Evolutionary conservation across 2,329 filamentous ascomycete species (phyloP), one percentile per base, ranked within the genome.

Genomic region (Macrophomina pseudophaseolina): DNA sequence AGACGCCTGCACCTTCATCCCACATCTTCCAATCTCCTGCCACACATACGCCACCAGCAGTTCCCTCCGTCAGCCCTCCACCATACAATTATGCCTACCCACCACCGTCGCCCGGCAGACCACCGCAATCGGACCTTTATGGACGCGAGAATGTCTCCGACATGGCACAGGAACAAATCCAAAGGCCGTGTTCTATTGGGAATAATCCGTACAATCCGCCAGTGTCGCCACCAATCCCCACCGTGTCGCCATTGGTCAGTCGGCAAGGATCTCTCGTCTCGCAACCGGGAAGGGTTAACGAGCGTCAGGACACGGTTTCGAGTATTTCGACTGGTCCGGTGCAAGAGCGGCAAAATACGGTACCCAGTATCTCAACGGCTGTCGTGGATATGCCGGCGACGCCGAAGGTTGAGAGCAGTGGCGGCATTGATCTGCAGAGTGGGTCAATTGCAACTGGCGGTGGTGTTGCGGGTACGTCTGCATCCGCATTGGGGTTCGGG

Each of bases 401-500:
- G 14, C 40, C 56, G 12, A 46, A 54, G 18, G 51, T 28, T 9
- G 51, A 35, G 16, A 32, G 5, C 5, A 44, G 42, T n/a, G 42
- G 42, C 12, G 5, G 8, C 16, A 5, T 44, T 44, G 11, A 44
- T 14, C 42, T 44, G 23, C n/a, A 49, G 49, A 16, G 28, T 16
- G n/a, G 54, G 14, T 18, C 53, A 12, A 35, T 11, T 9, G 54
- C 16, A n/a, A 54, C 8, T 18, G 49, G 3, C 9, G 49, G 28
- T 23, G 32, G 38, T 32, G 8, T 11, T 14, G 38, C 23, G 6
- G 54, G 38, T 5, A 33, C 40, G 14, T 59, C 54, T 6, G 70
- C 71, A 11, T 73, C 75, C 1, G 74, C 68, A 12, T 65, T 79
- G 3, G 76, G 76, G 7, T 69, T 68, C 49, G 77, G 77, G 6